Conservation (phyloP, 345 rosid species). For the Lepidium aucheri region DNA sequence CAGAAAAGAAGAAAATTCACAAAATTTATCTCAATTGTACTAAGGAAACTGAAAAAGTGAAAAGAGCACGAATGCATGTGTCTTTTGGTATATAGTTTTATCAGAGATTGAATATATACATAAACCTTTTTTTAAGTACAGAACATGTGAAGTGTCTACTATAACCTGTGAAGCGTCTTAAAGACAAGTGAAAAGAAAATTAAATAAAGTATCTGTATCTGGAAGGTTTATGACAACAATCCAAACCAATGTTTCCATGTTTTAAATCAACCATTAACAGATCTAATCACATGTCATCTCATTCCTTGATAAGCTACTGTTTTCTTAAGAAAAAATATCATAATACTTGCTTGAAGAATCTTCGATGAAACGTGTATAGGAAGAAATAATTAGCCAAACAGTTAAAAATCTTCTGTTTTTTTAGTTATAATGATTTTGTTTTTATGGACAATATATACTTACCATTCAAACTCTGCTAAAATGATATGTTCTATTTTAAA, state of each 20-base stretch:
- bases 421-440: no score
- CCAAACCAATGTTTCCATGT: background rate
- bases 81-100: background rate
- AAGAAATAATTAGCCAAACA: background rate
- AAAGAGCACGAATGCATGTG: background rate
- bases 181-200: background rate
- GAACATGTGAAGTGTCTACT: conserved; percentile 8
- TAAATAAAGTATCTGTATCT: background rate
- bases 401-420: no score
- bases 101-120: background rate
- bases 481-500: background rate
- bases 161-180: background rate
- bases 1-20: background rate
- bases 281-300: background rate
- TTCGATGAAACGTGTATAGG: background rate
- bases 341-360: background rate
- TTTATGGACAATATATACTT: no score
- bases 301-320: background rate
- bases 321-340: background rate
- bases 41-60: background rate
- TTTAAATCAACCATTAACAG: background rate
- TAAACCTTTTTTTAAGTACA: background rate
- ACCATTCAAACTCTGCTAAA: background rate
- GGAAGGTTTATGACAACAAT: background rate
- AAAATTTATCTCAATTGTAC: background rate